Evolutionary conservation across 2,329 filamentous ascomycete genomes (phyloP), one percentile per base, ranked within the genome.

Genomic region (Sordariomycetes sp.): DNA sequence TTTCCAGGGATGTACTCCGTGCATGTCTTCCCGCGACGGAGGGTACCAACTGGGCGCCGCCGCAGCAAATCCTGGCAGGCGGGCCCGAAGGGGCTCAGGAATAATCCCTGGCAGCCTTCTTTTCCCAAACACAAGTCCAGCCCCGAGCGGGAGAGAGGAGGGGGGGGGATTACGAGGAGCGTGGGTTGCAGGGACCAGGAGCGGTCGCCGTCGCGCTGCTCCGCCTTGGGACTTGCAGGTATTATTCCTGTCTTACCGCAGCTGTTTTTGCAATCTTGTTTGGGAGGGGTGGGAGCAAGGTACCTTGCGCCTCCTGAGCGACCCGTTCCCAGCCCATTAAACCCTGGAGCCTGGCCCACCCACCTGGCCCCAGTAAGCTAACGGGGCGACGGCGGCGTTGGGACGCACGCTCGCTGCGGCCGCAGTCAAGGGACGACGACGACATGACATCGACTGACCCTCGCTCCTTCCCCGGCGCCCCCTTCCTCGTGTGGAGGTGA

Each of bases 391-490:
- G 40, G 40, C 40, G 40, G 40, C 40, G 40, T 46, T 46, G 40
- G 40, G 40, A 46, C 40, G 28, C 28, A 32, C 28, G 28, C 28
- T 32, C 28, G 40, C 40, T 46, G 11, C 40, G 40, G 16, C 40
- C 40, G n/a, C 40, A 46, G 40, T n/a, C 40, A 46, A 46, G 40
- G 12, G 40, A 51, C 43, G 55, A 37, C 55, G 46, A 57, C 54
- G 46, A 52, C 55, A 57, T 52, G 43, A 51, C 55, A 57, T 52
- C 43, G 55, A 57, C 55, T 37, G 55, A 51, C 55, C 46, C 16
- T 46, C 40, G 16, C 18, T 46, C 40, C 2, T 46, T 32, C 28
- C 28, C 35, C 12, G 53, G 16, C 32, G 35, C 25, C 37, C 54
- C 54, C 54, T 35, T 55, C 37, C 22, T 48, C 20, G 37, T 25